phyloP scores from a whole-genome alignment of 2,329 filamentous ascomycete species.

The Didymella lethalis region DNA sequence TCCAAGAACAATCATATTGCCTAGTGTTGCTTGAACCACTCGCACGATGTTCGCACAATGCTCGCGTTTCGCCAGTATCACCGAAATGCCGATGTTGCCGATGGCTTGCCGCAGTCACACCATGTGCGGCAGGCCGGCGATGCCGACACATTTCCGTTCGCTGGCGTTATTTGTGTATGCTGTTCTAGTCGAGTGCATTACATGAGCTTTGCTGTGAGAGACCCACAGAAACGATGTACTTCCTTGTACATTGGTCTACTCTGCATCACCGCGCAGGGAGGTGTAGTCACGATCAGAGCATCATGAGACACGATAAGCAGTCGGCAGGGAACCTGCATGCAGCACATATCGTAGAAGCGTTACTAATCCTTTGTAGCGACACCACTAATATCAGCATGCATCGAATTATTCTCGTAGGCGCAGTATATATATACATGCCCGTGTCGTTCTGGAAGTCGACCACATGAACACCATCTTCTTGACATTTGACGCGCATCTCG shows the following conservation, averaged over 20 bases:
- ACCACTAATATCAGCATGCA: too few relatives aligned
- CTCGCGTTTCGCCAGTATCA: background rate
- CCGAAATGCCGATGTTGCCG: conserved; percentile 17
- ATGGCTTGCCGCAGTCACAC: background rate
- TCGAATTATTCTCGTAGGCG: background rate
- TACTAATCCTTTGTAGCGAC: too few relatives aligned
- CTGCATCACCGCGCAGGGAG: background rate
- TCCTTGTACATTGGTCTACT: background rate
- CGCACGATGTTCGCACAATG: background rate
- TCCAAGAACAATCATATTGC: background rate
- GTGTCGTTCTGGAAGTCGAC: background rate
- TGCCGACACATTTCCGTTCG: conserved; percentile 9
- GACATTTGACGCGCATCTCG: background rate
- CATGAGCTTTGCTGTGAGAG: background rate
- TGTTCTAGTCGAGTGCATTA: background rate
- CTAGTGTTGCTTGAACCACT: background rate
- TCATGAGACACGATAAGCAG: conserved; percentile 7
- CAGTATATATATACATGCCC: background rate
- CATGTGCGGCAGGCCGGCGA: background rate
- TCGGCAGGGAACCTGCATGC: too few relatives aligned
- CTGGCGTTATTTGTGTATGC: background rate
- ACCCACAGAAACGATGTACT: conserved; percentile 1
- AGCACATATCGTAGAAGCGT: too few relatives aligned
- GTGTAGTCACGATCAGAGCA: background rate
- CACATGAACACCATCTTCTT: background rate